Base-by-base conservation (phyloP, 2,329 filamentous ascomycete species). In the Aspergillus aculeatinus region DNA sequence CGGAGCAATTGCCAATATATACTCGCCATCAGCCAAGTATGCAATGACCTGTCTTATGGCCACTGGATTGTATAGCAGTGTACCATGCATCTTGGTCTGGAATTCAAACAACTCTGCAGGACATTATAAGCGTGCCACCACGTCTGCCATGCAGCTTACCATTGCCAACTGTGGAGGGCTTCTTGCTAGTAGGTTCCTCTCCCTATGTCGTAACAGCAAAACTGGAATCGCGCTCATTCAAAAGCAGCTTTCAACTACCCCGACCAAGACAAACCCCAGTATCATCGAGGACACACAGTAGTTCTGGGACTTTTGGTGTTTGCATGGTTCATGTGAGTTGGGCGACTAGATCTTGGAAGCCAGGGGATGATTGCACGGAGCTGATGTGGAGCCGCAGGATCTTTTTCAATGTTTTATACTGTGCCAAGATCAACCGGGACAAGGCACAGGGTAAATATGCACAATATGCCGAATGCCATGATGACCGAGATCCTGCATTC, bases 71-170 rank as follows among this genome's bases (percentile, higher is more conserved):
- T 89, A 88, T 68, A 80, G 81, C 50, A 85, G 83, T 48, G 85
- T 89, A 0, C 87, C 87, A 0, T 84, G 82, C 19, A 82, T 88
- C 3, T 75, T 89, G 10, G 86, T 83, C 1, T 89, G 87, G 87
- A 83, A 87, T 62, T 84, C 84, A 2, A 89, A 89, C 69, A 89
- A 89, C 69, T 86, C 83, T 0, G 86, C 87, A 0, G 86, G 85
- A 0, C 87, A 90, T 68, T 90, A 89, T 68, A 90, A 90, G 71
- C 78, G 88, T 14, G 87, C 88, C 0, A 89, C 87, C 0, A 87
- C 87, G 0, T 84, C 83, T 1, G 88, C 84, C 0, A 67, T 89
- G 65, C 87, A 90, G 71, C 77, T 90, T 27, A 83, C 84, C 1
- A 84, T 89, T 64, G 87, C 87, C 0, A 90, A 90, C 64, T 83